Evolutionary conservation across 2,329 filamentous ascomycete species (phyloP).

Genomic region (Diplodia seriata): DNA sequence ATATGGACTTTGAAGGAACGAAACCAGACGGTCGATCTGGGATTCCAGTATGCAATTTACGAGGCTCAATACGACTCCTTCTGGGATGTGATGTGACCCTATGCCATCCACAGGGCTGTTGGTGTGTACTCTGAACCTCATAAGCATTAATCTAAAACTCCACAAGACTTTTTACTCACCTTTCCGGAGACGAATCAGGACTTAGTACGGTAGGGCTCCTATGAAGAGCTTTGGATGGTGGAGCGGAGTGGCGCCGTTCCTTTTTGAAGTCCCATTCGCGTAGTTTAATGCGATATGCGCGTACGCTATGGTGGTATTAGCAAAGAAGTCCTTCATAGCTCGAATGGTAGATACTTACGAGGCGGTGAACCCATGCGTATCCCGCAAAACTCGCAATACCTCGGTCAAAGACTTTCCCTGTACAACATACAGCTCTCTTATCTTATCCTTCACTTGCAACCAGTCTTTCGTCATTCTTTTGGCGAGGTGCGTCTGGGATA

Average conservation of each 20-base stretch:
- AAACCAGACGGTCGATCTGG: background rate
- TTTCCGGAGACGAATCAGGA: background rate
- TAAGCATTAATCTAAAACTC: background rate
- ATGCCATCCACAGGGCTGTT: background rate
- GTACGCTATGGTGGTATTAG: background rate
- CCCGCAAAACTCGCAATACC: conserved; percentile 5
- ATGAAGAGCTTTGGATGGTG: too few relatives aligned
- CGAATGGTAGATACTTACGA: conserved; percentile 3
- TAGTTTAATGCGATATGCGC: conserved; percentile 28
- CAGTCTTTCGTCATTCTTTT: conserved; percentile 27
- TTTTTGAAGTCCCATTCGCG: conserved; percentile 30
- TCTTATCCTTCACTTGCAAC: conserved; percentile 19
- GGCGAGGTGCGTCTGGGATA: background rate
- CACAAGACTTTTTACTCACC: background rate
- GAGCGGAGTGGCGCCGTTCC: background rate
- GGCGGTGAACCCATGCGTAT: conserved; percentile 16
- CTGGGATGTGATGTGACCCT: background rate
- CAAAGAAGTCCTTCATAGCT: background rate
- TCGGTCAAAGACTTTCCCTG: conserved; percentile 21
- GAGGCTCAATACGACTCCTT: background rate
- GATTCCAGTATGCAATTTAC: background rate
- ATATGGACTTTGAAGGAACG: background rate
- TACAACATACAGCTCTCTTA: conserved; percentile 19
- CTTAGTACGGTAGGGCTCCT: background rate
- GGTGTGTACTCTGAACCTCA: background rate